phyloP scores from a whole-genome alignment of 495 filamentous ascomycete genomes.

The Penicilliopsis zonata region DNA sequence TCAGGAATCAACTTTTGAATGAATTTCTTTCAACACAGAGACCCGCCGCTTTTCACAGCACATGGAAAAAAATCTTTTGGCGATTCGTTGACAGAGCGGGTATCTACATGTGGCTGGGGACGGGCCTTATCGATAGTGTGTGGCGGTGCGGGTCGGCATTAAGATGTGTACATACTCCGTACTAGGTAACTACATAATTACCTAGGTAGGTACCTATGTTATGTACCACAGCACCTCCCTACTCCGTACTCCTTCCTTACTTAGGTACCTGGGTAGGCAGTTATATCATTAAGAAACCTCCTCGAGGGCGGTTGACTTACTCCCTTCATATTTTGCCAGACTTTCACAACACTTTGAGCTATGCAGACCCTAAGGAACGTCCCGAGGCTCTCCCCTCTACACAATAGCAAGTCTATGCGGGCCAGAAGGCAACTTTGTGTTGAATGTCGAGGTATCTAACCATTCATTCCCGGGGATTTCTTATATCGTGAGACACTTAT shows the following conservation, averaged over 20 bases:
- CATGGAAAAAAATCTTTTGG: constrained; percentile 1
- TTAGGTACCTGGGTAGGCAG: too few species aligned
- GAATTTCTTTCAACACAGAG: background rate
- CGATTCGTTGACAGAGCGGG: background rate
- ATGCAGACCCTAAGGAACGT: background rate
- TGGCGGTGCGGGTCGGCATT: too few species aligned
- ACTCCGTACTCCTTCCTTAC: too few species aligned
- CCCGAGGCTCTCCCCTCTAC: background rate
- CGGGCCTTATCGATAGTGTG: background rate
- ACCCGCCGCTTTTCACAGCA: background rate
- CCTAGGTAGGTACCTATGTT: too few species aligned
- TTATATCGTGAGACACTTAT: background rate
- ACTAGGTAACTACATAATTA: too few species aligned
- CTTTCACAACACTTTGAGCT: background rate
- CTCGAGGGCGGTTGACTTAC: too few species aligned
- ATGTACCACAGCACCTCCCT: too few species aligned
- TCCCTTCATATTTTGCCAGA: too few species aligned
- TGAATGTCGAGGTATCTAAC: background rate
- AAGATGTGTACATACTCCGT: too few species aligned
- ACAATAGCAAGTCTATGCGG: background rate
- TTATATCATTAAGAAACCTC: too few species aligned
- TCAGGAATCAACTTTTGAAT: background rate
- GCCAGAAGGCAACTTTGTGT: background rate
- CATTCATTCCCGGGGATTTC: background rate
- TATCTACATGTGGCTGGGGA: background rate